Evolutionary conservation across 2,329 filamentous ascomycete species (phyloP), one percentile per base, ranked within the genome.

Genomic region (Cytospora piceae): DNA sequence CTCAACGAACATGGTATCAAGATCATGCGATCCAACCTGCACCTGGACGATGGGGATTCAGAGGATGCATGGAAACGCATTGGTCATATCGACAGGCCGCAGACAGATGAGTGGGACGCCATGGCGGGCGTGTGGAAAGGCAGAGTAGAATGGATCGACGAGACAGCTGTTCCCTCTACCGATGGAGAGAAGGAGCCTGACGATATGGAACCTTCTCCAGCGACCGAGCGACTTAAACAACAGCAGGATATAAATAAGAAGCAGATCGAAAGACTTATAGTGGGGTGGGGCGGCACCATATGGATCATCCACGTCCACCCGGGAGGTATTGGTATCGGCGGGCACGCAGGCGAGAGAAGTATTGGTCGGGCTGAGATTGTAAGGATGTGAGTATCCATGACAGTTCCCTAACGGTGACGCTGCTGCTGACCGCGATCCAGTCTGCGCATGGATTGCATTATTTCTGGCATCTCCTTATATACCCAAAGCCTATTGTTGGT

Each of bases 91-190:
- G 93, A 96, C 74, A 87, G 93, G 53, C 95, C 95, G 2, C 91
- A 93, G 72, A 91, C 90, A 6, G 88, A 90, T 11, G 89, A 90
- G 64, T 98, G 95, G 93, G 93, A 97, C 70, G 93, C 96, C 52
- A 97, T 99, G 94, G 94, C 94, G 0, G 87, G 91, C 56, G 92
- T 97, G 4, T 98, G 95, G 94, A 97, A 94, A 79, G 92, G 92
- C 2, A 85, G 94, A 27, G 88, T 89, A 0, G 93, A 98, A 75
- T 99, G 95, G 95, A 90, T 98, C 54, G 92, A 98, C 72, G 91
- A 96, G 72, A 85, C 89, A 67, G 83, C 86, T 7, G 82, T 97
- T n/a, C 91, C 94, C 70, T 82, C 80, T 3, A 91, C 94, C 62
- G 88, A 93, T 42, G 82, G 86, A 29, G 77, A 79, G 24, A 77